Evolutionary conservation across 2,329 filamentous ascomycete genomes (phyloP), one percentile per base, ranked within the genome.

Genomic region (Aspergillus intermedius): DNA sequence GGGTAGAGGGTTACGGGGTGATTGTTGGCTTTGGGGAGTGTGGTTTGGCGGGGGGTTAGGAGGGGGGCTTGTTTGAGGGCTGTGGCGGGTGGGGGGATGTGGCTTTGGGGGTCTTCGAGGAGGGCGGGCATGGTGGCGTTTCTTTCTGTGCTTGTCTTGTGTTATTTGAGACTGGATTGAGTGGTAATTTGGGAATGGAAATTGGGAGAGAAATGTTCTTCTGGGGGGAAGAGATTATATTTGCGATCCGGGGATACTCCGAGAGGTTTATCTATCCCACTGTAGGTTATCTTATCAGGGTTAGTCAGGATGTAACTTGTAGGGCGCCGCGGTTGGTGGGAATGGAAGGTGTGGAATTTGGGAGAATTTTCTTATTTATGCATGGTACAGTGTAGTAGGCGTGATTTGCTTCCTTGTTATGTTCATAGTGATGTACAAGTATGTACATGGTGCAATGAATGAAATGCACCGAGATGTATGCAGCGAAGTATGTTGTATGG

Each of bases 21-120:
- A 10, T 40, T 40, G 6, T 39, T 39, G 7, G 37, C 43, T 23
- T 53, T 52, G 41, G 65, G 67, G 28, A 66, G 59, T 4, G 55
- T 60, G 15, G 48, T 49, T 15, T 57, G 55, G 12, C 57, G 54
- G 4, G 63, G 58, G 9, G 22, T 43, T n/a, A 67, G 54, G 15
- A 51, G 49, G 30, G 54, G 49, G 32, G 60, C 56, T 43, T 50
- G 47, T 46, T 52, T 42, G 9, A 39, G 50, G 45, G 56, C 51
- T 25, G 56, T 19, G 34, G 50, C 30, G 13, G 65, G 65, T 44
- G 59, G 51, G 49, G 63, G 60, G 49, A 56, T 56, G 46, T 49
- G 59, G 25, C 60, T 56, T 28, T 53, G 55, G 52, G 61, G 61
- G 53, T 69, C 64, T 63, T 69, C 67, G 47, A 69, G 60, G 42